Evolutionary conservation across 2,329 filamentous ascomycete species (phyloP).

Genomic region (Tolypocladium pustulatum): DNA sequence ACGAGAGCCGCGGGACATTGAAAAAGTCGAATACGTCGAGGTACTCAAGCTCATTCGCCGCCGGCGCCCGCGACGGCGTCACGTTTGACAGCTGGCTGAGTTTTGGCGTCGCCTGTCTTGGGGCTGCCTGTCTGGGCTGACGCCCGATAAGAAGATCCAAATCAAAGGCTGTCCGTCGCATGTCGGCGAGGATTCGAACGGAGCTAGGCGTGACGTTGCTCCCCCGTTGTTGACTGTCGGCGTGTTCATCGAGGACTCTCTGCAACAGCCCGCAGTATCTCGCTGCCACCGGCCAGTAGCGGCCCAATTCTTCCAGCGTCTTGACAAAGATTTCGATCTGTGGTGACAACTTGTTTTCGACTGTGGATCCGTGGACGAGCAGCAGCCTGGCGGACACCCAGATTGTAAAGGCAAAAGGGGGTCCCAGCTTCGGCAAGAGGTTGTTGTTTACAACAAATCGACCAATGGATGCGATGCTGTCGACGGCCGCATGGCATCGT

Average conservation of each 20-base stretch:
- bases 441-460: constrained; percentile 67
- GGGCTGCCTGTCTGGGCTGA: constrained; percentile 48
- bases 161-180: constrained; percentile 84
- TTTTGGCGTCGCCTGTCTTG: constrained; percentile 7
- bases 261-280: constrained; percentile 72
- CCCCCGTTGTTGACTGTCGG: constrained; percentile 64
- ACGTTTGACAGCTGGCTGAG: constrained; percentile 38
- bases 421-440: constrained; percentile 71
- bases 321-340: constrained; percentile 77
- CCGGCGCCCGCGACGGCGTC: constrained; percentile 58
- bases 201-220: constrained; percentile 70
- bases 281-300: constrained; percentile 76
- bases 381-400: constrained; percentile 85
- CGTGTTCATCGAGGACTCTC: constrained; percentile 77
- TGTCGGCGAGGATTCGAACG: constrained; percentile 80
- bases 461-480: constrained; percentile 68
- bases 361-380: constrained; percentile 82
- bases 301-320: constrained; percentile 68
- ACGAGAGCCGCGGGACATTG: constrained; percentile 68
- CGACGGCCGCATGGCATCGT: constrained; percentile 71
- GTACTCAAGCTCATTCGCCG: constrained; percentile 77
- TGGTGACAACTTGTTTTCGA: constrained; percentile 71
- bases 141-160: constrained; percentile 81
- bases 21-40: constrained; percentile 92
- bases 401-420: constrained; percentile 82